phyloP scores from a whole-genome alignment of 176 grass and related monocot genomes.

The Aechmea fasciata region DNA sequence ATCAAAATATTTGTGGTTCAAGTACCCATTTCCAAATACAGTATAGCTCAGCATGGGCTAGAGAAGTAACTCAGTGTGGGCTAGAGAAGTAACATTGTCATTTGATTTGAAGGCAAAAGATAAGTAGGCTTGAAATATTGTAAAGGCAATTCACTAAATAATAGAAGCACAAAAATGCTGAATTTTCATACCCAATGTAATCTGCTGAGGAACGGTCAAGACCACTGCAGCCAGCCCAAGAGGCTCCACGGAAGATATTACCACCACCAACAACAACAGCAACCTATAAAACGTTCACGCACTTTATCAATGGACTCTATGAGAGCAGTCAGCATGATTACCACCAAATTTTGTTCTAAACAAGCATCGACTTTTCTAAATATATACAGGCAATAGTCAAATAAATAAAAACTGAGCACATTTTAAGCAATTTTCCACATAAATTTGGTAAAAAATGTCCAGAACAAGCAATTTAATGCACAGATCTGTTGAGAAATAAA shows the following conservation, averaged over 20 bases:
- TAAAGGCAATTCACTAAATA: background rate
- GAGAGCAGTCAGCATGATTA: too few relatives aligned
- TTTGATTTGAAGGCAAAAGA: background rate
- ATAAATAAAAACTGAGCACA: too few relatives aligned
- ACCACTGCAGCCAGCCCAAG: slow-evolving; percentile 81
- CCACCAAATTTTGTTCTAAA: too few relatives aligned
- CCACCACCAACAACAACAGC: slow-evolving; percentile 96
- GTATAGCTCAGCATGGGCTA: too few relatives aligned
- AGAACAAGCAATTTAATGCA: too few relatives aligned
- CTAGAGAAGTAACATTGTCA: background rate
- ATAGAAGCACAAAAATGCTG: slow-evolving; percentile 2
- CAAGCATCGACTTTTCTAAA: too few relatives aligned
- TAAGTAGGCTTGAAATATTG: background rate
- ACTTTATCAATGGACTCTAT: background rate
- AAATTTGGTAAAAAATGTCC: too few relatives aligned
- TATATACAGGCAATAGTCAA: too few relatives aligned
- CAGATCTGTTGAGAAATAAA: too few relatives aligned
- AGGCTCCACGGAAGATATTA: slow-evolving; percentile 95
- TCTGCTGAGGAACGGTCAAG: slow-evolving; percentile 93
- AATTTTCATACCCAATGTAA: slow-evolving; percentile 73
- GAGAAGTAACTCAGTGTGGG: background rate
- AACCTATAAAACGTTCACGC: slow-evolving; percentile 35
- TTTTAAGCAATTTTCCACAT: too few relatives aligned
- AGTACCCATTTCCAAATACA: too few relatives aligned
- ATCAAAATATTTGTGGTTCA: too few relatives aligned